Conservation (phyloP, 495 filamentous ascomycete species). For the Neurospora sp. region DNA sequence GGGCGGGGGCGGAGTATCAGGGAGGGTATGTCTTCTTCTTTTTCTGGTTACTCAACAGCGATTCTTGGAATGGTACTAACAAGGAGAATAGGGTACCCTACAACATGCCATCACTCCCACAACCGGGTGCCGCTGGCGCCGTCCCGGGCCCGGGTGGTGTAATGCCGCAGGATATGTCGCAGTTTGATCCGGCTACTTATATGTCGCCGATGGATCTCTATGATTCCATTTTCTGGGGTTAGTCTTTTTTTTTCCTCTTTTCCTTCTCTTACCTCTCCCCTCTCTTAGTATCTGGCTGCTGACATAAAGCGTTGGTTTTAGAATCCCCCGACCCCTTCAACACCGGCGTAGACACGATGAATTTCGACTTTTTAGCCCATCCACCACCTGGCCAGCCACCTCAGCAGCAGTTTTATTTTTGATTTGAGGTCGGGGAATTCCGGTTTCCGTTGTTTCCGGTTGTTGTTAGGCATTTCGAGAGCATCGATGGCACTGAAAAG, state of each 20-base stretch:
- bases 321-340: constrained; percentile 43
- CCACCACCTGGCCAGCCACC: constrained; percentile 37
- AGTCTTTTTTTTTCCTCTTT: constrained; percentile 7
- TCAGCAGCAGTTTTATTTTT: constrained; percentile 42
- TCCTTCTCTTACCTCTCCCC: too few species aligned
- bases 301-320: not conserved
- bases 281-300: not conserved
- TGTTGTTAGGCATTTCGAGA: too few species aligned
- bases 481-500: too few species aligned
- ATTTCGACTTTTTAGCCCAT: constrained; percentile 42
- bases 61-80: not conserved
- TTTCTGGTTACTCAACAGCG: not conserved
- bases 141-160: constrained; percentile 1
- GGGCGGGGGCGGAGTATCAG: not conserved
- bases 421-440: not conserved
- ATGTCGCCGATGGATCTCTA: constrained; percentile 50
- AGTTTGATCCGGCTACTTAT: constrained; percentile 32
- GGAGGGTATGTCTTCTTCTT: constrained; percentile 12
- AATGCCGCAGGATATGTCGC: constrained; percentile 25
- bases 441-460: too few species aligned
- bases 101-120: constrained; percentile 1
- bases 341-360: constrained; percentile 36
- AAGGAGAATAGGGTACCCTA: constrained; percentile 6
- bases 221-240: constrained; percentile 51
- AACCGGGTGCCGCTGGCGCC: not conserved